A percentile compares a stretch with the other conserved stretches of the same genome.
Evolutionary conservation across 2,329 filamentous ascomycete species (phyloP).

Genomic region (Pseudonectria foliicola): DNA sequence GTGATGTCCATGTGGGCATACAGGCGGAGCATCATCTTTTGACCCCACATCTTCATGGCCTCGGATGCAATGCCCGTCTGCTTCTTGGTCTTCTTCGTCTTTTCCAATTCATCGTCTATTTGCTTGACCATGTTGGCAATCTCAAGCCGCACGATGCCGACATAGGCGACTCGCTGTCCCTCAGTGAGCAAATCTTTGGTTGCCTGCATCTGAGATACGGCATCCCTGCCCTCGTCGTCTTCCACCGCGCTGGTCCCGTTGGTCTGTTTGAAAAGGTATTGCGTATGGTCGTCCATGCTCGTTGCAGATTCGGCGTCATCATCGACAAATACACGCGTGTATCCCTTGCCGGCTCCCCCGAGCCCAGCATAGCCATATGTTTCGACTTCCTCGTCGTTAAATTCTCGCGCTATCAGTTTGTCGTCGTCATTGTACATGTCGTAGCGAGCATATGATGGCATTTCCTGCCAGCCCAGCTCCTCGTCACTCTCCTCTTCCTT

Average conservation of each 20-base stretch:
- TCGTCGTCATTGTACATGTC: conserved; percentile 96
- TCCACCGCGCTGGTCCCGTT: conserved; percentile 53
- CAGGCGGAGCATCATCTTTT: conserved; percentile 94
- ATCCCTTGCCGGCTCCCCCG: conserved; percentile 87
- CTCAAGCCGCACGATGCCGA: conserved; percentile 77
- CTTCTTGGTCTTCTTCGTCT: conserved; percentile 64
- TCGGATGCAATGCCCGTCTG: conserved; percentile 62
- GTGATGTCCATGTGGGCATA: conserved; percentile 97
- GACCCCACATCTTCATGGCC: conserved; percentile 87
- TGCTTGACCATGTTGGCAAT: conserved; percentile 71
- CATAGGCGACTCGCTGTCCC: conserved; percentile 91
- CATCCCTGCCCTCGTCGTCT: conserved; percentile 79
- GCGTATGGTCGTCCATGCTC: conserved; percentile 94
- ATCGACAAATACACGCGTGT: conserved; percentile 89
- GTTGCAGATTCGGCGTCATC: conserved; percentile 91
- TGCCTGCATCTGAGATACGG: conserved; percentile 83
- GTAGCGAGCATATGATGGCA: conserved; percentile 88
- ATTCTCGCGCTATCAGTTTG: conserved; percentile 75
- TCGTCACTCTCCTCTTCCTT: conserved; percentile 45
- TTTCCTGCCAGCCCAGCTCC: conserved; percentile 80
- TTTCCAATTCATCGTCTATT: conserved; percentile 49
- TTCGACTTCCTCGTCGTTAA: conserved; percentile 63
- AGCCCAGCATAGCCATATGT: conserved; percentile 65
- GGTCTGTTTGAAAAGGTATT: conserved; percentile 82
- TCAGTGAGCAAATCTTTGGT: conserved; percentile 95